phyloP scores from a whole-genome alignment of 495 filamentous ascomycete genomes.

The Talaromyces adpressus region DNA sequence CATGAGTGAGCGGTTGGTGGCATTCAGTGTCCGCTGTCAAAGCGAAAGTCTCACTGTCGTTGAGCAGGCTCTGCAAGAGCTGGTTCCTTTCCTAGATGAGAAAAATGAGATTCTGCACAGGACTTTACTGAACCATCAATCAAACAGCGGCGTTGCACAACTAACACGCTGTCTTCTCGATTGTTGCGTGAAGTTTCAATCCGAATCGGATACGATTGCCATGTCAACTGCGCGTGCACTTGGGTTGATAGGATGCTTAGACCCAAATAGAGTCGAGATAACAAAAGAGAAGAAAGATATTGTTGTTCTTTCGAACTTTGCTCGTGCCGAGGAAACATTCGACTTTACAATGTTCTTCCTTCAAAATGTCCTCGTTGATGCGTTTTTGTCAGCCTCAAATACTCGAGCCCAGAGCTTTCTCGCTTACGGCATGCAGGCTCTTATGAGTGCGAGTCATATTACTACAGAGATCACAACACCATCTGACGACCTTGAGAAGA shows the following conservation, averaged over 20 bases:
- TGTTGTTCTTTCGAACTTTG: conserved; percentile 80
- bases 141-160: conserved; percentile 62
- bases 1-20: conserved; percentile 54
- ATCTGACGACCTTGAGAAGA: conserved; percentile 42
- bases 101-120: conserved; percentile 79
- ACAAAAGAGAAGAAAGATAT: conserved; percentile 70
- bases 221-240: conserved; percentile 71
- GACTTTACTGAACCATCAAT: conserved; percentile 78
- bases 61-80: conserved; percentile 66
- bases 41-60: conserved; percentile 85
- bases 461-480: conserved; percentile 48
- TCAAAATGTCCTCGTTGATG: conserved; percentile 79
- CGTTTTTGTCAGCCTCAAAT: conserved; percentile 83
- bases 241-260: conserved; percentile 82
- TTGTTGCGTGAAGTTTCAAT: conserved; percentile 70
- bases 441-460: conserved; percentile 70
- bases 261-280: conserved; percentile 82
- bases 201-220: conserved; percentile 55
- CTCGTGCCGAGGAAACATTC: conserved; percentile 66
- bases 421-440: conserved; percentile 87
- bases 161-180: conserved; percentile 75
- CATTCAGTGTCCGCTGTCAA: conserved; percentile 63
- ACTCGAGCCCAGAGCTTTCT: conserved; percentile 83
- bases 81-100: conserved; percentile 60
- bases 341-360: conserved; percentile 83